A percentile compares a stretch with the other conserved stretches of the same genome.
These are phyloP conservation scores for Scytalidium sp. DNA, from an alignment of 2,329 filamentous ascomycete genomes.

Conservation along the genomic window DNA sequence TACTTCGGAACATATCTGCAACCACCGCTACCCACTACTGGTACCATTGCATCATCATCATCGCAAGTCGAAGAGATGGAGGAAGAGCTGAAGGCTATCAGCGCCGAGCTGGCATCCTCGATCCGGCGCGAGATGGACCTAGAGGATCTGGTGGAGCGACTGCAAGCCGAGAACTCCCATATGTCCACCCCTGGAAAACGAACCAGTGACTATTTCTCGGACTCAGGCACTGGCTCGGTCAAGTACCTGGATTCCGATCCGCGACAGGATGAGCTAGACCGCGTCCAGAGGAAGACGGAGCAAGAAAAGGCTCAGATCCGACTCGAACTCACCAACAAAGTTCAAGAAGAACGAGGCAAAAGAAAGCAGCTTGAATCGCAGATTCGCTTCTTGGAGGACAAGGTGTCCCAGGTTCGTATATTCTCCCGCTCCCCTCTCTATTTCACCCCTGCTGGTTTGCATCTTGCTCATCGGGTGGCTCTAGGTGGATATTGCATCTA, in stretches of 20 bases:
- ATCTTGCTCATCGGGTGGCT: conserved; percentile 13
- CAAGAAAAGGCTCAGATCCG: conserved; percentile 88
- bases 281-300: conserved; percentile 77
- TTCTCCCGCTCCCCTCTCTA: background rate
- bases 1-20: conserved; percentile 28
- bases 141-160: conserved; percentile 85
- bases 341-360: conserved; percentile 80
- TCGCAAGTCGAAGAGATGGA: conserved; percentile 80
- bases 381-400: conserved; percentile 77
- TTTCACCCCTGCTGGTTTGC: background rate
- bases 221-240: conserved; percentile 85
- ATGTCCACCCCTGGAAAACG: conserved; percentile 58
- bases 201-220: conserved; percentile 97
- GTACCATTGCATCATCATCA: conserved; percentile 30
- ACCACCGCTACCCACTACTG: conserved; percentile 30
- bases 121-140: conserved; percentile 95
- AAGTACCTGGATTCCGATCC: conserved; percentile 66
- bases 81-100: conserved; percentile 90
- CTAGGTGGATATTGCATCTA: conserved; percentile 41
- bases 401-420: conserved; percentile 60
- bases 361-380: conserved; percentile 78
- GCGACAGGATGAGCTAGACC: conserved; percentile 71
- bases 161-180: conserved; percentile 74
- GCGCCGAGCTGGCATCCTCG: conserved; percentile 84
- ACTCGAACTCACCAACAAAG: conserved; percentile 77